Conservation (phyloP, 2,329 filamentous ascomycete genomes). For the Claviceps fusiformis region DNA sequence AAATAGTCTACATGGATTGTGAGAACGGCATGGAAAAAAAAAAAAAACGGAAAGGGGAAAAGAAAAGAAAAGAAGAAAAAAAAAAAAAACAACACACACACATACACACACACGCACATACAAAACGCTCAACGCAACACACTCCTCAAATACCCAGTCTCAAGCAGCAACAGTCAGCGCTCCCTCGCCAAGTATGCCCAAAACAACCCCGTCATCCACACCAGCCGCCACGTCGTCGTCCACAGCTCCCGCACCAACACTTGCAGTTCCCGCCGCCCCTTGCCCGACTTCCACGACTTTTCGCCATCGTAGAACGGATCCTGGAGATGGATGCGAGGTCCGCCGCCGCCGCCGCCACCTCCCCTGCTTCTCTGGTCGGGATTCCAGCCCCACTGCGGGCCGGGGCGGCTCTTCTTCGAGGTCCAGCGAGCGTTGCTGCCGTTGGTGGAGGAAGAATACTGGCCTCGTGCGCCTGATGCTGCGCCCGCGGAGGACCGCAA, state of each 20-base stretch:
- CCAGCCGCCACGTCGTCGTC: slow-evolving; percentile 47
- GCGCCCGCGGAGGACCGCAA: slow-evolving; percentile 3
- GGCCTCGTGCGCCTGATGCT: slow-evolving; percentile 9
- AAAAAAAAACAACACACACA: background rate
- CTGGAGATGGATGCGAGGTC: slow-evolving; percentile 41
- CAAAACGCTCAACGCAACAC: too few species aligned
- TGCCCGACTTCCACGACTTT: slow-evolving; percentile 18
- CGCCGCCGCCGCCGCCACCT: slow-evolving; percentile 22
- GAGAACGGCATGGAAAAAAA: too few species aligned
- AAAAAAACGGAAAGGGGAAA: too few species aligned
- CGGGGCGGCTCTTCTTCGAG: slow-evolving; percentile 14
- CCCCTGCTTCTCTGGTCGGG: slow-evolving; percentile 19
- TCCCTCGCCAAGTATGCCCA: slow-evolving; percentile 55
- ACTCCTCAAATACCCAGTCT: too few species aligned
- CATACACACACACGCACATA: background rate
- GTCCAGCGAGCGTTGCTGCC: slow-evolving; percentile 10
- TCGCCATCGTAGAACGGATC: slow-evolving; percentile 23
- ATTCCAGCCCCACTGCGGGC: slow-evolving; percentile 30
- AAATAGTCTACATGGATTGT: too few species aligned
- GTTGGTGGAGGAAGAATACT: slow-evolving; percentile 6
- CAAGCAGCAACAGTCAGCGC: slow-evolving; percentile 27
- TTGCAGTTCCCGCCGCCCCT: slow-evolving; percentile 20
- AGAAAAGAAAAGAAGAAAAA: too few species aligned
- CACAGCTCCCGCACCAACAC: slow-evolving; percentile 47
- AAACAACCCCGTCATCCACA: slow-evolving; percentile 46